These are phyloP conservation scores for Ramaria rubella DNA, from an alignment of 768 basidiomycete species.

Conservation along the genomic window DNA sequence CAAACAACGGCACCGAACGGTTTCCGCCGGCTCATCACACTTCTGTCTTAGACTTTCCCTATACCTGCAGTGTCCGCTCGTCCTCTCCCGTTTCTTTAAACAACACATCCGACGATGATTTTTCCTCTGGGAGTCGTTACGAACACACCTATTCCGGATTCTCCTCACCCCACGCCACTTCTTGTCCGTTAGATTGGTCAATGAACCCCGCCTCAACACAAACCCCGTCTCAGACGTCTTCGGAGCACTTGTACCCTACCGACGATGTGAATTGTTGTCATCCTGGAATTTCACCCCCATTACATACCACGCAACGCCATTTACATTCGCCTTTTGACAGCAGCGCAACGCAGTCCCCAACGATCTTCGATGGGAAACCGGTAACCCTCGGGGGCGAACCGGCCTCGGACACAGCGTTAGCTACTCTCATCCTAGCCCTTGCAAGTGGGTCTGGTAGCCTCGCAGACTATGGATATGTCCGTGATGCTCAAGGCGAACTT, in stretches of 20 bases:
- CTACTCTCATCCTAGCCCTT: slow-evolving; percentile 51
- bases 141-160: background rate
- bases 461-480: slow-evolving; percentile 44
- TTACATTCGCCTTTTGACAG: slow-evolving; percentile 22
- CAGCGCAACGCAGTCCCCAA: slow-evolving; percentile 43
- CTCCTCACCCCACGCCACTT: background rate
- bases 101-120: slow-evolving; percentile 1
- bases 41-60: background rate
- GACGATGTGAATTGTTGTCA: background rate
- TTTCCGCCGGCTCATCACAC: background rate
- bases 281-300: background rate
- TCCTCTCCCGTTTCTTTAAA: background rate
- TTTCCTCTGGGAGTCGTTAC: background rate
- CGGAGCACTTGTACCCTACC: too few species aligned
- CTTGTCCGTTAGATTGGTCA: background rate
- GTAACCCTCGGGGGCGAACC: background rate
- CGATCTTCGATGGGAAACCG: background rate
- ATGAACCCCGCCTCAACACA: background rate
- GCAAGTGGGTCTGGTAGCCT: slow-evolving; percentile 59
- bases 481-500: slow-evolving; percentile 33
- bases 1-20: background rate
- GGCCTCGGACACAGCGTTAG: slow-evolving; percentile 47
- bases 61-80: background rate
- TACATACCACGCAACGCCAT: slow-evolving; percentile 18
- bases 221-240: background rate